Conservation (phyloP, 2,329 filamentous ascomycete species). For the Coniochaeta prunicola region DNA sequence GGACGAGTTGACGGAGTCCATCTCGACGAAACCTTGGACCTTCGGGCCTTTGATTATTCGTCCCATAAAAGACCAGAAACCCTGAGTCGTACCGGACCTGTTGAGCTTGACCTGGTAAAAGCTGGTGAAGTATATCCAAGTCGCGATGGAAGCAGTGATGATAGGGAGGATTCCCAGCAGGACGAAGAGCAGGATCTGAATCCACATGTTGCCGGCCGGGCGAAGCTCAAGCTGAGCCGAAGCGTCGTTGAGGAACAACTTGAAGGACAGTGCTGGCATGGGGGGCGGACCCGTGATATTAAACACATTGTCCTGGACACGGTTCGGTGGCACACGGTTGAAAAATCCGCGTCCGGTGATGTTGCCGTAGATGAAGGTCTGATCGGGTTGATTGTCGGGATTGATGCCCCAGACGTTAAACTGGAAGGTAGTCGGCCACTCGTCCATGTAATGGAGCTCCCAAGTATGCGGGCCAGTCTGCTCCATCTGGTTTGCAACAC, state of each 20-base stretch:
- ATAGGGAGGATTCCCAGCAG: constrained; percentile 47
- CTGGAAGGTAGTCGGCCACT: constrained; percentile 56
- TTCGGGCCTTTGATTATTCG: constrained; percentile 12
- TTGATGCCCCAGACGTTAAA: constrained; percentile 63
- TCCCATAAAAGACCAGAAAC: constrained; percentile 17
- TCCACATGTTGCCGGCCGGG: constrained; percentile 44
- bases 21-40: constrained; percentile 21
- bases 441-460: constrained; percentile 53
- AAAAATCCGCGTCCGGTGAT: constrained; percentile 52
- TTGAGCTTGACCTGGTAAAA: constrained; percentile 49
- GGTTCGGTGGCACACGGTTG: constrained; percentile 54
- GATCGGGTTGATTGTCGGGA: constrained; percentile 53
- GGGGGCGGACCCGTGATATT: constrained; percentile 52
- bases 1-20: constrained; percentile 20
- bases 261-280: constrained; percentile 46
- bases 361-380: constrained; percentile 52
- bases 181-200: constrained; percentile 46
- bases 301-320: constrained; percentile 44
- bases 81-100: constrained; percentile 19
- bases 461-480: constrained; percentile 42
- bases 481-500: constrained; percentile 44
- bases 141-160: constrained; percentile 36
- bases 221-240: constrained; percentile 41
- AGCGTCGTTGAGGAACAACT: constrained; percentile 47
- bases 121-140: constrained; percentile 50